These are phyloP conservation scores for Mucor piriformis DNA, from an alignment of 371 early-diverging fungal genomes.

Conservation along the genomic window DNA sequence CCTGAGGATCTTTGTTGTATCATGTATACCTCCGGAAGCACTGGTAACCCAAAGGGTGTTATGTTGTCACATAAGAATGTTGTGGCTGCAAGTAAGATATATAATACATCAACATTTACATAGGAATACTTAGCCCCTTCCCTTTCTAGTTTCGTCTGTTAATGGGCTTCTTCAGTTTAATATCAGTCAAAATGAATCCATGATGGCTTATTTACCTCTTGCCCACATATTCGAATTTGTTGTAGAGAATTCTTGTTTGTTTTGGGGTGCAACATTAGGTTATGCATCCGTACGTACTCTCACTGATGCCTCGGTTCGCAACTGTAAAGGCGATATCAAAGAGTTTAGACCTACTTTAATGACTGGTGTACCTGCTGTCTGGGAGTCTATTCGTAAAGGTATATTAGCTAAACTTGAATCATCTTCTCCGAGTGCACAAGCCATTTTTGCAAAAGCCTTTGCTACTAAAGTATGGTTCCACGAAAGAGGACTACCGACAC, in stretches of 20 bases:
- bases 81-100: conserved; percentile 74
- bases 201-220: conserved; percentile 90
- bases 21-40: conserved; percentile 82
- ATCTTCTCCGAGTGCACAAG: conserved; percentile 26
- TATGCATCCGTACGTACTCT: conserved; percentile 73
- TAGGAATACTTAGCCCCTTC: too few species aligned
- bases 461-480: conserved; percentile 60
- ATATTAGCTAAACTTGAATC: conserved; percentile 49
- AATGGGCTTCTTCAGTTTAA: conserved; percentile 41
- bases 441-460: conserved; percentile 59
- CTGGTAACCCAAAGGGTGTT: conserved; percentile 78
- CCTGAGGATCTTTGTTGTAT: conserved; percentile 77
- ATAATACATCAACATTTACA: neutral
- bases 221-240: conserved; percentile 89
- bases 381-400: conserved; percentile 76
- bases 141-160: conserved; percentile 60
- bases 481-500: conserved; percentile 54
- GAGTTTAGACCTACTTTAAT: conserved; percentile 80
- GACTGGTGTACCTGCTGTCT: conserved; percentile 78
- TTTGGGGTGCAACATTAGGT: conserved; percentile 72
- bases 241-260: conserved; percentile 71
- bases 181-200: conserved; percentile 46
- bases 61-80: conserved; percentile 68
- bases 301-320: conserved; percentile 68
- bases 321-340: conserved; percentile 73